Conservation (phyloP, 2,329 filamentous ascomycete genomes). For the Aureobasidium lini region DNA sequence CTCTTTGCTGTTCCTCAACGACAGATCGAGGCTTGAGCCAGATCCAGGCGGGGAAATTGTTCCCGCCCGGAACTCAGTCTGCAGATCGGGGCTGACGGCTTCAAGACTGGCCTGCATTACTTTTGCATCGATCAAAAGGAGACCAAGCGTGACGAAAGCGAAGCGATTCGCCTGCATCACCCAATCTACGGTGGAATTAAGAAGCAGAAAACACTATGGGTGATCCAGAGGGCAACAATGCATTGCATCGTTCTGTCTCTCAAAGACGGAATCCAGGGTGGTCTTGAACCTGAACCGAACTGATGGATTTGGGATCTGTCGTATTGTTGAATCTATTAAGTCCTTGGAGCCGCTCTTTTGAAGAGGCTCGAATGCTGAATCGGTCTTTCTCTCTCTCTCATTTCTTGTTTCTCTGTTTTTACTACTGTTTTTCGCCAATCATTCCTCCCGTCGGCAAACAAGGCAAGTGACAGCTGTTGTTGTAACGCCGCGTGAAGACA, state of each 20-base stretch:
- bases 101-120: neutral
- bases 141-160: neutral
- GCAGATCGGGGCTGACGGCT: conserved; percentile 7
- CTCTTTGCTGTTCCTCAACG: neutral
- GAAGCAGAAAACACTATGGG: neutral
- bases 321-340: conserved; percentile 5
- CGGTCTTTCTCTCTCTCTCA: neutral
- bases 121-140: neutral
- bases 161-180: neutral
- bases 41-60: conserved; percentile 3
- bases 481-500: conserved; percentile 11
- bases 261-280: neutral
- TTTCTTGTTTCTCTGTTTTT: neutral
- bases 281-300: neutral
- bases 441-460: conserved; percentile 6
- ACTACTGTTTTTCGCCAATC: neutral
- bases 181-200: neutral
- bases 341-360: neutral
- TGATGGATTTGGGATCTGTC: conserved; percentile 7
- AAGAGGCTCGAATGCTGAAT: neutral
- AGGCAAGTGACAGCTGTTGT: conserved; percentile 10
- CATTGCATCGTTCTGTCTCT: neutral
- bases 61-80: neutral
- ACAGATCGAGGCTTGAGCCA: conserved; percentile 6
- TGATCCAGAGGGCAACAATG: neutral